Base-by-base conservation (phyloP, 345 rosid species). In the Moringa oleifera region DNA sequence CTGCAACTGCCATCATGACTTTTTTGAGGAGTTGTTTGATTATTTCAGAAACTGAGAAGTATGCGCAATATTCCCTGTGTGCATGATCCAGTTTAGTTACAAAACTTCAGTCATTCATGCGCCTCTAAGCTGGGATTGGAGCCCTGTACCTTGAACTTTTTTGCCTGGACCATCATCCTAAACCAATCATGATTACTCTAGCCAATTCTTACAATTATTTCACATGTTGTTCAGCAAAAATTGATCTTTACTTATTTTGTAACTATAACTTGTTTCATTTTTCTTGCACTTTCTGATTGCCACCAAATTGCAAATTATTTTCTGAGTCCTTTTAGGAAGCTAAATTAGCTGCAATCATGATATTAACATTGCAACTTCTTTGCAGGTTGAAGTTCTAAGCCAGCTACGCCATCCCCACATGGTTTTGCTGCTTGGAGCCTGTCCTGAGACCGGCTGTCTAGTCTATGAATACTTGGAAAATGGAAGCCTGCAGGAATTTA, bases 391-490 rank as follows among this genome's bases (percentile, higher is more conserved):
- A 68, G 85, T 91, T 70, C 80, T 91, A 58, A 87, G 96, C 83
- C 92, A 83, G 76, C 79, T 89, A 46, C 82, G 72, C 28, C 96
- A 91, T 75, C 90, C 95, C 8, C 82, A 89, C 36, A 69, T 91
- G 62, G 87, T 91, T 67, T 79, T 87, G 81, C 81, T 91, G 51
- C 87, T 91, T 18, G 98, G 98, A 54, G 96, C 95, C 57, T 89
- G 98, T 79, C 91, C 96, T 10, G 95, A 87, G 20, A 85, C 47
- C 52, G 83, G 92, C 36, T 83, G 92, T 61, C 87, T 91, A 65
- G 85, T 83, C 20, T 91, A 91, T 54, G 98, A 91, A 64, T 91
- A 87, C 80, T 56, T 91, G 79, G 96, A 86, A 66, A 83, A 89
- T 62, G 96, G 96, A 58, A 89, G 86, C 74, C 68, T 91, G 70